Percentiles rank a stretch among this genome's conserved stretches.
These are phyloP conservation scores for Dipodascopsis tothii DNA, from an alignment of 805 yeast species.

Conservation along the genomic window DNA sequence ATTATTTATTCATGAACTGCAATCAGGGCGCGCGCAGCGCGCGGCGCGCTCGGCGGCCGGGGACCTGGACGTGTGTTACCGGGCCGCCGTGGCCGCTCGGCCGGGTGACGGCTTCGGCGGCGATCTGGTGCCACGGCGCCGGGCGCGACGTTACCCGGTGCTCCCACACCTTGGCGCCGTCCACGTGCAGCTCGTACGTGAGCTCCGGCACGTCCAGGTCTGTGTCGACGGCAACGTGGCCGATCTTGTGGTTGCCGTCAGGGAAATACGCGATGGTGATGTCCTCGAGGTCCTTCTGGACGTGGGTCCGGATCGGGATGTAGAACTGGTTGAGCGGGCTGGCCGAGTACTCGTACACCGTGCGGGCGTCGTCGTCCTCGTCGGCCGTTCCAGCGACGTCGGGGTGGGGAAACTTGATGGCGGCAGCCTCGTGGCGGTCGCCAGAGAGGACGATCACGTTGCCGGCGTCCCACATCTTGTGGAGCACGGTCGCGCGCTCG, in stretches of 20 bases:
- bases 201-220: constrained; percentile 1
- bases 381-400: constrained; percentile 1
- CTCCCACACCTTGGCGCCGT: constrained; percentile 16
- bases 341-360: constrained; percentile 25
- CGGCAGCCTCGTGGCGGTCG: constrained; percentile 27
- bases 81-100: too few species aligned
- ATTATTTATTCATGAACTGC: too few species aligned
- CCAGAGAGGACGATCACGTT: constrained; percentile 22
- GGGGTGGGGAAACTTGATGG: constrained; percentile 23
- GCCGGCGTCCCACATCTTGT: constrained; percentile 14
- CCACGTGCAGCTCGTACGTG: constrained; percentile 9
- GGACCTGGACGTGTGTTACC: too few species aligned
- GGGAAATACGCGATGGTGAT: constrained; percentile 22
- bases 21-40: too few species aligned
- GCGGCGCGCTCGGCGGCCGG: too few species aligned
- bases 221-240: constrained; percentile 16
- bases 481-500: constrained; percentile 17
- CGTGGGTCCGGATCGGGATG: constrained; percentile 21
- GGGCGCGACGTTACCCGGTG: too few species aligned
- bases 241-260: constrained; percentile 21
- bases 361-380: constrained; percentile 1
- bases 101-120: too few species aligned
- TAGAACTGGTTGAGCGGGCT: constrained; percentile 25
- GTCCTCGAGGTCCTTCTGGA: constrained; percentile 16
- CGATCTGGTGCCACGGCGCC: too few species aligned